phyloP scores from a whole-genome alignment of 257 asterid genomes.

The Solanum piurae region DNA sequence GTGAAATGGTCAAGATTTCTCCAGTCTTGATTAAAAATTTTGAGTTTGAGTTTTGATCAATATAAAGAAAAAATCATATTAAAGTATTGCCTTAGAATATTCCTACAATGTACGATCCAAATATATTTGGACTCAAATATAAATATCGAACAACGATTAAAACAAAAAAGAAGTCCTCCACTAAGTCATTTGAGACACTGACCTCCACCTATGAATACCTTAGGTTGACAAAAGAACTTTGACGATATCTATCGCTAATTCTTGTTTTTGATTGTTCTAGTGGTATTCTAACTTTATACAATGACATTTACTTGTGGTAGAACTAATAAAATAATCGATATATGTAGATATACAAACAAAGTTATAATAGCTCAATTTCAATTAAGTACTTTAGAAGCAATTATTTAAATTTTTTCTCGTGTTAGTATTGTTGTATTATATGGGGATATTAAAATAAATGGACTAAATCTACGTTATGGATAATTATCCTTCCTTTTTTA shows the following conservation, averaged over 20 bases:
- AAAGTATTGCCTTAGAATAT: not conserved
- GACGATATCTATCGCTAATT: not conserved
- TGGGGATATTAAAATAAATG: not conserved
- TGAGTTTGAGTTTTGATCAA: accelerated
- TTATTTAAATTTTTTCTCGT: not conserved
- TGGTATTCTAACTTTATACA: not conserved
- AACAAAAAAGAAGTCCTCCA: not conserved
- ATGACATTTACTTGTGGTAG: not conserved
- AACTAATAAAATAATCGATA: accelerated
- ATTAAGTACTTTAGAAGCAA: accelerated
- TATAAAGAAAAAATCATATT: not conserved
- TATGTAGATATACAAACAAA: not conserved
- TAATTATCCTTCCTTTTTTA: no score
- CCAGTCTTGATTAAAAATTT: not conserved
- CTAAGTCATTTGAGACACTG: not conserved
- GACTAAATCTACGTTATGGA: no score
- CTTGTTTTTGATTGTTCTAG: not conserved
- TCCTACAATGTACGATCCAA: accelerated
- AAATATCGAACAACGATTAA: not conserved
- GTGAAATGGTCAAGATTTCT: not conserved
- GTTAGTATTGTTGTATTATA: not conserved
- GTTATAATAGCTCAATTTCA: not conserved
- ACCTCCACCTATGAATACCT: not conserved
- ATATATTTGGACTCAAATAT: not conserved
- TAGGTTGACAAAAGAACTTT: not conserved